Evolutionary conservation across 2,329 filamentous ascomycete genomes (phyloP), one percentile per base, ranked within the genome.

Genomic region (Claviceps sp.): DNA sequence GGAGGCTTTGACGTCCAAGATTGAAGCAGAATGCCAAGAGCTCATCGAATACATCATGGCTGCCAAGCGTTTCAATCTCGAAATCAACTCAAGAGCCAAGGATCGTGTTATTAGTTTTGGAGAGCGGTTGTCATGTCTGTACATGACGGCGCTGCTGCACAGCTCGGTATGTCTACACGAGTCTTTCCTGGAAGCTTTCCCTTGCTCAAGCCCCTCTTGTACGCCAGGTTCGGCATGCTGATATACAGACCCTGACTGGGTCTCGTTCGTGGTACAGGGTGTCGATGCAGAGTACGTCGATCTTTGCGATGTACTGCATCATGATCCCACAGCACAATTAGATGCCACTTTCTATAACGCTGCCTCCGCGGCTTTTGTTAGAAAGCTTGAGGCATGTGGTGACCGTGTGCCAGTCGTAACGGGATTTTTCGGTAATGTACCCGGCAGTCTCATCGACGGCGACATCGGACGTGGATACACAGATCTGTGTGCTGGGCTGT

Each of bases 401-500:
- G 74, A 79, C 58, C 78, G 79, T 54, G 82, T 91, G 1, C 86
- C 87, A 1, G 85, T 93, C 3, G 75, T 91, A 48, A 97, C 93
- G 13, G 93, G 93, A 16, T 98, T 93, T 73, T 98, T 98, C 65
- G 93, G 93, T 54, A 86, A 85, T 53, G 87, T 97, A 2, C 91
- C 91, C 0, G 90, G 90, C 14, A 91, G 90, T 55, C 76, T 98
- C 53, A 81, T 98, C 60, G 86, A 91, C 60, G 81, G 81, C 43
- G 86, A 94, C 60, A 87, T 98, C 57, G 93, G 93, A 20, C 85
- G 93, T 60, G 93, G 93, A 34, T 98, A 98, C 69, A 97, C 93
- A 9, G 93, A 98, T 68, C 78, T 98, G 47, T 97, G 93, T 66
- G 91, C 93, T 13, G 90, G 93, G 5, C 75, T 98, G 16, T 84